phyloP scores from a whole-genome alignment of 306 rosid species.

The Cyamopsis tetragonoloba region DNA sequence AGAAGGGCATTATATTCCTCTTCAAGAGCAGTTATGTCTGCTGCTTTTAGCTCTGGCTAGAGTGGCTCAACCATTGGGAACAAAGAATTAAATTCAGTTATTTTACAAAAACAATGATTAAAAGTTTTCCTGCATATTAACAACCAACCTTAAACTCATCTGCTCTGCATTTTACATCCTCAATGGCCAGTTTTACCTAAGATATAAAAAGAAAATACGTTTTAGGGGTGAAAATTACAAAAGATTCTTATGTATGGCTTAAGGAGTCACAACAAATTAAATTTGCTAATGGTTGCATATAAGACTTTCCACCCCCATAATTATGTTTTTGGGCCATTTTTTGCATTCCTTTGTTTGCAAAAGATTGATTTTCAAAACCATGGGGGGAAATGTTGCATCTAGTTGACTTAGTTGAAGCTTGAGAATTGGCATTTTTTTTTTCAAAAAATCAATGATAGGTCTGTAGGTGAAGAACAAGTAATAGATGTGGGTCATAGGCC shows the following conservation, averaged over 20 bases:
- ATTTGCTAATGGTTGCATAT: not conserved
- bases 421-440: not conserved
- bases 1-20: constrained; percentile 63
- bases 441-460: no score
- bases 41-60: constrained; percentile 62
- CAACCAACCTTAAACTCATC: constrained; percentile 62
- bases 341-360: not conserved
- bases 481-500: no score
- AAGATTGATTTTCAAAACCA: constrained; percentile 6
- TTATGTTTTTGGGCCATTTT: not conserved
- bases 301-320: not conserved
- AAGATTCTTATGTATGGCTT: not conserved
- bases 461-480: no score
- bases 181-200: constrained; percentile 60
- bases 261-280: constrained; percentile 7
- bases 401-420: constrained; percentile 10
- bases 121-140: constrained; percentile 13
- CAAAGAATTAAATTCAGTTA: constrained; percentile 14
- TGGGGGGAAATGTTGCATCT: not conserved
- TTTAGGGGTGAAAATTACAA: not conserved
- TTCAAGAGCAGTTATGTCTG: constrained; percentile 57
- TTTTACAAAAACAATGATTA: not conserved
- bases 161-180: constrained; percentile 50
- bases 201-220: constrained; percentile 24
- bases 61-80: constrained; percentile 30